Percentiles rank a stretch among this genome's conserved stretches.
Evolutionary conservation across 495 filamentous ascomycete genomes (phyloP).

Genomic region (Staphylotrichum longicolle): DNA sequence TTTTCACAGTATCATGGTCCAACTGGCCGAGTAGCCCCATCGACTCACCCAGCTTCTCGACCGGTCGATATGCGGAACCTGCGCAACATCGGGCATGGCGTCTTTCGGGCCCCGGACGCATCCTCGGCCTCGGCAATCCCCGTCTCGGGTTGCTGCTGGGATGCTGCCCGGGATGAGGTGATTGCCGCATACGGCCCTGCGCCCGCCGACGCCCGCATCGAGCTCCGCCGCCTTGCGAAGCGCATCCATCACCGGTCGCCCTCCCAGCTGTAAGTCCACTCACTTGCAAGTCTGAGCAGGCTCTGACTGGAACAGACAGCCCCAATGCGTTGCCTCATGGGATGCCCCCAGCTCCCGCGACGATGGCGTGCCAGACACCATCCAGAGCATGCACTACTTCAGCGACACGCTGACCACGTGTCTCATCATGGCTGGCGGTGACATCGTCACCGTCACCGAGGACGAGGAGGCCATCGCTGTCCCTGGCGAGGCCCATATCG

Average conservation of each 20-base stretch:
- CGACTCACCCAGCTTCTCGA: background rate
- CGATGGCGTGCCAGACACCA: constrained; percentile 63
- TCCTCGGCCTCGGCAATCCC: constrained; percentile 26
- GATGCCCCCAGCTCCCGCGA: constrained; percentile 72
- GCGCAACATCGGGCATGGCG: constrained; percentile 64
- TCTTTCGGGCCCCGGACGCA: constrained; percentile 50
- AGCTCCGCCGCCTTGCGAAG: constrained; percentile 57
- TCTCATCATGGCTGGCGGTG: constrained; percentile 83
- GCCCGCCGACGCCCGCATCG: constrained; percentile 58
- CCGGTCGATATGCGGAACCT: constrained; percentile 68
- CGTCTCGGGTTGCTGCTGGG: constrained; percentile 75
- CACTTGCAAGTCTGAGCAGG: constrained; percentile 1
- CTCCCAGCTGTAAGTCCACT: constrained; percentile 45
- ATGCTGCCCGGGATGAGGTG: constrained; percentile 65
- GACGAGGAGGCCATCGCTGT: constrained; percentile 55
- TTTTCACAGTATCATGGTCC: too few species aligned
- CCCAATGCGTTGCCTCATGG: constrained; percentile 71
- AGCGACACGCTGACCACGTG: constrained; percentile 72
- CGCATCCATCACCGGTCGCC: constrained; percentile 37
- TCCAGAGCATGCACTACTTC: constrained; percentile 80
- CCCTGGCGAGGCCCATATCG: constrained; percentile 67
- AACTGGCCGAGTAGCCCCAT: background rate
- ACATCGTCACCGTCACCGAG: constrained; percentile 82
- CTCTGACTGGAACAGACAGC: constrained; percentile 24
- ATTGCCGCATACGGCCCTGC: constrained; percentile 76